Base-by-base conservation (phyloP, 306 rosid species). In the Hippophae rhamnoides region DNA sequence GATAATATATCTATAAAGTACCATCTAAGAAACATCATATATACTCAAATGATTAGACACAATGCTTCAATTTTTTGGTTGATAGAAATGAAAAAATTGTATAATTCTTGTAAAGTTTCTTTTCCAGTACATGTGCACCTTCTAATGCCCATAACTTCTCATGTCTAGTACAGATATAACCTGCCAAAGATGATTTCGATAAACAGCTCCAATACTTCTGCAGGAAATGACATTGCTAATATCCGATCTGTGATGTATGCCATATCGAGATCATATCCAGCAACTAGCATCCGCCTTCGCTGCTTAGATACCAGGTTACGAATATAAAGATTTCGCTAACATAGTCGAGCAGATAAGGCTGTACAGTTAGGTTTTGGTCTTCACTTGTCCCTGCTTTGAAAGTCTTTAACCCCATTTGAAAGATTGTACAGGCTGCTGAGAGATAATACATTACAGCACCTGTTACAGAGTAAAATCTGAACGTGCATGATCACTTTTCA, bases 251-350 rank as follows among this genome's bases (percentile, higher is more conserved):
- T 81, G 64, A 88, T 92, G 69, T 88, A 88, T 41, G 99, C 73
- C 99, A 92, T 92, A 78, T 92, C 96, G 62, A 92, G 96, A 82
- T 92, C 99, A 79, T 76, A 92, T 11, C 99, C 99, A 46, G 77
- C 89, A 54, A 88, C 84, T 14, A 92, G 95, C 86, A 92, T 88
- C 65, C 99, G 78, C 72, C 99, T 66, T 47, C 99, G 74, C 69
- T 92, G 80, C 86, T 82, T 88, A 3, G 96, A 88, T 48, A 88
- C 96, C 88, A 92, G 76, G 78, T 87, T 85, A 25, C 93, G 93
- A 18, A 92, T 73, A 68, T 68, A 81, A 52, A 83, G 73, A 54
- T 70, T 87, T 78, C 75, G 57, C 86, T 71, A 25, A 92, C 73
- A 76, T 83, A 85, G 75, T 70, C 69, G 62, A 92, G 86, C 72